Evolutionary conservation across 2,329 filamentous ascomycete genomes (phyloP).

Genomic region (Ceratocystis destructans): DNA sequence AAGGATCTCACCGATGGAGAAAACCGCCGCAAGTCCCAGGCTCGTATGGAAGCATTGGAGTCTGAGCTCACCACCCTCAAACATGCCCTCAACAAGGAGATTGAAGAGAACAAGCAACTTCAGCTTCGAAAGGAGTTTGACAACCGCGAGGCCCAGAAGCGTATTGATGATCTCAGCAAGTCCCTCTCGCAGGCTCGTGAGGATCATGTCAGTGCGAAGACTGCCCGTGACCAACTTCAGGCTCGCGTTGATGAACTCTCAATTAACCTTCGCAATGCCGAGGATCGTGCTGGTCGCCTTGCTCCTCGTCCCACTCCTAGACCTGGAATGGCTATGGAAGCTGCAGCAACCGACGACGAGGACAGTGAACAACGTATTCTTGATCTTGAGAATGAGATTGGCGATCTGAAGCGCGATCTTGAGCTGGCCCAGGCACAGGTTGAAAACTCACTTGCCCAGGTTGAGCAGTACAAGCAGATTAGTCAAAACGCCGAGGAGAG

Average conservation of each 20-base stretch:
- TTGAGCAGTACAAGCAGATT: slow-evolving; percentile 78
- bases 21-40: slow-evolving; percentile 62
- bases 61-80: slow-evolving; percentile 64
- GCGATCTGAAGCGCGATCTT: slow-evolving; percentile 75
- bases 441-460: slow-evolving; percentile 65
- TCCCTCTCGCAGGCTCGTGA: slow-evolving; percentile 71
- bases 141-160: slow-evolving; percentile 70
- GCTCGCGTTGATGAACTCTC: slow-evolving; percentile 76
- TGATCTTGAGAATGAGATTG: slow-evolving; percentile 69
- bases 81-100: slow-evolving; percentile 68
- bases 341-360: slow-evolving; percentile 32
- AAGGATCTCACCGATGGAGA: slow-evolving; percentile 76
- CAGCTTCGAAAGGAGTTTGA: slow-evolving; percentile 82
- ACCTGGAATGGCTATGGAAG: slow-evolving; percentile 31
- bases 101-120: slow-evolving; percentile 72
- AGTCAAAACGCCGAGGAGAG: slow-evolving; percentile 81
- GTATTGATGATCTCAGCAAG: slow-evolving; percentile 79
- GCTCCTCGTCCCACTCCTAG: slow-evolving; percentile 64
- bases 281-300: slow-evolving; percentile 71
- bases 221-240: slow-evolving; percentile 77
- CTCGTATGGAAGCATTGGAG: slow-evolving; percentile 65
- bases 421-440: slow-evolving; percentile 69
- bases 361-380: slow-evolving; percentile 51
- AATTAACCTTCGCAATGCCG: slow-evolving; percentile 74
- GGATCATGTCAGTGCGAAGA: slow-evolving; percentile 74